Evolutionary conservation across 768 basidiomycete genomes (phyloP).

Genomic region (Nevesoporus exiguus): DNA sequence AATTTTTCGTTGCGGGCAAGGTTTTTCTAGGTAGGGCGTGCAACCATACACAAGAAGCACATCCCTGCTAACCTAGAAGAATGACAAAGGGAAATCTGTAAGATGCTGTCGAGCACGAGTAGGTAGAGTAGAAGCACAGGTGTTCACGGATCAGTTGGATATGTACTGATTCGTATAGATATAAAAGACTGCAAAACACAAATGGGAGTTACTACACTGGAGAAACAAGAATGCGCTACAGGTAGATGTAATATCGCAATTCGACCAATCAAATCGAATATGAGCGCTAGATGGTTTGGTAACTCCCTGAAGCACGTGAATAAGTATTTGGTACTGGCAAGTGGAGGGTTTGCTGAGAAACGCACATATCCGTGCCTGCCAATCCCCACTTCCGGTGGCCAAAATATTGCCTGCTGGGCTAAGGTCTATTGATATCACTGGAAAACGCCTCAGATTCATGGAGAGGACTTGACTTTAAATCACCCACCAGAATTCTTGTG

Average conservation of each 20-base stretch:
- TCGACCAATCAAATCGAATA: constrained; percentile 3
- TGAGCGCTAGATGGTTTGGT: constrained; percentile 26
- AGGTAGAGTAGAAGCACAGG: constrained; percentile 8
- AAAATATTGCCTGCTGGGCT: constrained; percentile 57
- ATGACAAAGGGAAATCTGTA: not conserved
- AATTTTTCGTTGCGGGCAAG: not conserved
- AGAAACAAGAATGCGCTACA: constrained; percentile 29
- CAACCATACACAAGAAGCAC: too few species aligned
- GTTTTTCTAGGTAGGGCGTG: not conserved
- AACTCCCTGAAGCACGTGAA: constrained; percentile 24
- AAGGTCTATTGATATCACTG: constrained; percentile 72
- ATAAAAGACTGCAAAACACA: constrained; percentile 16
- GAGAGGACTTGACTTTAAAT: not conserved
- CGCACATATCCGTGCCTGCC: constrained; percentile 67
- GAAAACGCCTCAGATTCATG: constrained; percentile 6
- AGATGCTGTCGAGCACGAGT: constrained; percentile 1
- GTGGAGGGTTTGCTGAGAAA: constrained; percentile 7
- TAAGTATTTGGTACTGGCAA: not conserved
- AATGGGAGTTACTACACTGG: constrained; percentile 19
- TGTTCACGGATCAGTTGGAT: constrained; percentile 6
- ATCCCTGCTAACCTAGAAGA: too few species aligned
- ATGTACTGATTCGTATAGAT: constrained; percentile 21
- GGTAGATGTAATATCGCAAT: constrained; percentile 17
- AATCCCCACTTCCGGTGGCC: constrained; percentile 71
- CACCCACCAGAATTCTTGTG: constrained; percentile 63